Percentiles rank a stretch among this genome's conserved stretches.
Conservation (phyloP, 2,329 filamentous ascomycete genomes). For the Lecanosticta acicola region DNA sequence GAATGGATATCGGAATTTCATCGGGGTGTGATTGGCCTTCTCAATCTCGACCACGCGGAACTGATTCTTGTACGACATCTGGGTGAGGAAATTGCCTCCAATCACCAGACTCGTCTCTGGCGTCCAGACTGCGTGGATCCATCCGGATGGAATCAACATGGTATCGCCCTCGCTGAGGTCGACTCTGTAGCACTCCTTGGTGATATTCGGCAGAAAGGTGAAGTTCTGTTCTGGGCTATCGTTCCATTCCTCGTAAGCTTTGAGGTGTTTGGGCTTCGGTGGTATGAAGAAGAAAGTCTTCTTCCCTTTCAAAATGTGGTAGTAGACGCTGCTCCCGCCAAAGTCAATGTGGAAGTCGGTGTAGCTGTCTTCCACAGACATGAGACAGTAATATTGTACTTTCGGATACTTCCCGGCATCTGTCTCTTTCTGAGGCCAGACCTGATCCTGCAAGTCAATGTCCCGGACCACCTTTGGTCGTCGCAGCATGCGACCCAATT, state of each 20-base stretch:
- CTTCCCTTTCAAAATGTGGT: constrained; percentile 62
- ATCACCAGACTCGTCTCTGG: constrained; percentile 64
- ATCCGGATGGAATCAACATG: constrained; percentile 65
- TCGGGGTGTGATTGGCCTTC: constrained; percentile 60
- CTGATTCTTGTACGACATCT: constrained; percentile 61
- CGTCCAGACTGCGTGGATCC: constrained; percentile 69
- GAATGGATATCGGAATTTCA: constrained; percentile 62
- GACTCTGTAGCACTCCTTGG: constrained; percentile 62
- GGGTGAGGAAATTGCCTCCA: constrained; percentile 64
- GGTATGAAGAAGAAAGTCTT: constrained; percentile 70
- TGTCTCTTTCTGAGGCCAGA: constrained; percentile 50
- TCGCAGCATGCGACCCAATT: constrained; percentile 56
- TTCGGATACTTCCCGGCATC: constrained; percentile 55
- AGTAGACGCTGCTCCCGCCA: constrained; percentile 64
- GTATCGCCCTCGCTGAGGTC: constrained; percentile 62
- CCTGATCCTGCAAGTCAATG: constrained; percentile 52
- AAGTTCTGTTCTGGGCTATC: constrained; percentile 61
- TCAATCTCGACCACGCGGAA: constrained; percentile 61
- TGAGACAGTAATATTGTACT: constrained; percentile 64
- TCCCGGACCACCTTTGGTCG: constrained; percentile 61
- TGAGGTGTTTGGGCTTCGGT: constrained; percentile 61
- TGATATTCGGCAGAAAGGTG: constrained; percentile 59
- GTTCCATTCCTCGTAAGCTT: constrained; percentile 67
- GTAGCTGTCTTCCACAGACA: constrained; percentile 66
- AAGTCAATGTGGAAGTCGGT: constrained; percentile 70